Evolutionary conservation across 169 alveolate species (phyloP).

Genomic region (Cryptosporidium sp.): DNA sequence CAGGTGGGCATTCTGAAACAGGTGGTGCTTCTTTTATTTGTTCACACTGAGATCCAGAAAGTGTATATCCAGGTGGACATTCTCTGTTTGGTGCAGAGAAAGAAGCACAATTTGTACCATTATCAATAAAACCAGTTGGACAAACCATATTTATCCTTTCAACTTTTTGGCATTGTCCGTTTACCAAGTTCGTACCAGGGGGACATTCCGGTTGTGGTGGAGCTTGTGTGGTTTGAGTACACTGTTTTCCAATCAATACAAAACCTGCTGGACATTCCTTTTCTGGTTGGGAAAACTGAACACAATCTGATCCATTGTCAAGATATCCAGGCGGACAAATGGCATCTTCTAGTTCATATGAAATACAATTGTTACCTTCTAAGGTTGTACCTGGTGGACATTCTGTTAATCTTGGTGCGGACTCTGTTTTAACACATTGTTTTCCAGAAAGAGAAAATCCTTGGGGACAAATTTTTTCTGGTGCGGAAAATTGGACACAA

Average conservation of each 20-base stretch:
- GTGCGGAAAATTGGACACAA: conserved; percentile 70
- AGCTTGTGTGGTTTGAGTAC: conserved; percentile 70
- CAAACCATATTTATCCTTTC: conserved; percentile 69
- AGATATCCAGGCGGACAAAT: conserved; percentile 72
- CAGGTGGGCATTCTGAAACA: conserved; percentile 74
- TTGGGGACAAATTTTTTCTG: conserved; percentile 63
- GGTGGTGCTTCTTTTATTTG: conserved; percentile 71
- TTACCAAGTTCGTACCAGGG: conserved; percentile 57
- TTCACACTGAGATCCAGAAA: conserved; percentile 68
- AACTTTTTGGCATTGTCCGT: conserved; percentile 70
- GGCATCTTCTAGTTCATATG: conserved; percentile 57
- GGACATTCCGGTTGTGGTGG: conserved; percentile 75
- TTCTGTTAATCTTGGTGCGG: conserved; percentile 59
- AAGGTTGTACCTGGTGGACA: conserved; percentile 74
- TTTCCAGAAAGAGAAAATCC: conserved; percentile 73
- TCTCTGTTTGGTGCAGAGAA: conserved; percentile 75
- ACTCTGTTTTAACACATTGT: conserved; percentile 64
- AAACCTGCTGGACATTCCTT: conserved; percentile 69
- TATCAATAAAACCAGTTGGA: conserved; percentile 71
- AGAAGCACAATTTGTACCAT: conserved; percentile 70
- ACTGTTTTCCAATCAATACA: conserved; percentile 70
- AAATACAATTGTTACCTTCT: conserved; percentile 57
- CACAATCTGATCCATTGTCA: conserved; percentile 69
- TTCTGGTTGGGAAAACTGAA: conserved; percentile 71
- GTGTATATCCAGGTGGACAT: conserved; percentile 66